A percentile compares a stretch with the other conserved stretches of the same genome.
phyloP scores from a whole-genome alignment of 2,329 filamentous ascomycete species.

The Xylaria sp. region DNA sequence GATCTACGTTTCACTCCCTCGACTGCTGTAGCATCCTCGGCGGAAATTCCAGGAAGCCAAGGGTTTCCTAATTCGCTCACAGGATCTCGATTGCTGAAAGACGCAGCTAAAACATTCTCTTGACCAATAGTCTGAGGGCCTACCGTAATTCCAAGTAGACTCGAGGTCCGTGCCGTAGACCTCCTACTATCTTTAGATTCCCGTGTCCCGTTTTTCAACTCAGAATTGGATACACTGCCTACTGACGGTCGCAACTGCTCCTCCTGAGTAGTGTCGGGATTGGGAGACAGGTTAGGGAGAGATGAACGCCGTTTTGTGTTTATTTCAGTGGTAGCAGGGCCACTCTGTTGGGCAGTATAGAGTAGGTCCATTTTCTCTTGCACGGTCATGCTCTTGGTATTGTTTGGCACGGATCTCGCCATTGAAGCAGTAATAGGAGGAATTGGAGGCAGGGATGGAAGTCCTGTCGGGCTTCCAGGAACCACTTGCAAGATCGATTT shows the following conservation, averaged over 20 bases:
- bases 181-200: slow-evolving; percentile 43
- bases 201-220: slow-evolving; percentile 33
- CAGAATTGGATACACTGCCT: slow-evolving; percentile 34
- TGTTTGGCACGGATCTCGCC: slow-evolving; percentile 53
- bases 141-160: slow-evolving; percentile 48
- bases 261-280: slow-evolving; percentile 43
- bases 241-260: slow-evolving; percentile 33
- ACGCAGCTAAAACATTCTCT: slow-evolving; percentile 23
- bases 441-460: slow-evolving; percentile 58
- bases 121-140: slow-evolving; percentile 38
- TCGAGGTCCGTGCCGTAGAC: slow-evolving; percentile 48
- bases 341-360: slow-evolving; percentile 48
- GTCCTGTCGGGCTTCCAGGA: slow-evolving; percentile 53
- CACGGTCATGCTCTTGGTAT: slow-evolving; percentile 64
- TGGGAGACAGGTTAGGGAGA: slow-evolving; percentile 52
- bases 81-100: slow-evolving; percentile 20
- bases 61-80: slow-evolving; percentile 45
- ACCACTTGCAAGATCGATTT: slow-evolving; percentile 53
- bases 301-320: slow-evolving; percentile 45
- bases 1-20: slow-evolving; percentile 51
- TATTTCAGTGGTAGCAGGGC: slow-evolving; percentile 21
- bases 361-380: slow-evolving; percentile 62
- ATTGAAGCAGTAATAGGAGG: slow-evolving; percentile 50
- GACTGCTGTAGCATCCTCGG: slow-evolving; percentile 20
- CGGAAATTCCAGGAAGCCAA: slow-evolving; percentile 47